Evolutionary conservation across 768 basidiomycete species (phyloP).

Genomic region (Boletus sensibilis): DNA sequence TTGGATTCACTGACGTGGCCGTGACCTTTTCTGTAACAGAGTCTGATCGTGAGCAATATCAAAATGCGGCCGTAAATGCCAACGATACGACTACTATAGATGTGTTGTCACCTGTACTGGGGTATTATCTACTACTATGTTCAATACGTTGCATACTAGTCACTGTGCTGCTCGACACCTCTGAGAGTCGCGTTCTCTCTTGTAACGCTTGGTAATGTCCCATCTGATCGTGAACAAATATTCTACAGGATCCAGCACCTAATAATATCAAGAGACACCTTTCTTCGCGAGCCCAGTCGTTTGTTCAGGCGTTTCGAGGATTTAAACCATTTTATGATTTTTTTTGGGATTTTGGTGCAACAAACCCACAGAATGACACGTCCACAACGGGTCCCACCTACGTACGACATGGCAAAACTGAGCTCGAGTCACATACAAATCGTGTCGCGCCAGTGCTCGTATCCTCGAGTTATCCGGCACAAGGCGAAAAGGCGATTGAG

Average conservation of each 20-base stretch:
- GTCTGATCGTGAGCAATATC: constrained; percentile 71
- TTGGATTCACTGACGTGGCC: constrained; percentile 7
- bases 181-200: no score
- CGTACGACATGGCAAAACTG: not conserved
- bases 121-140: not conserved
- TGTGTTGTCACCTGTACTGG: not conserved
- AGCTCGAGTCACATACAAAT: not conserved
- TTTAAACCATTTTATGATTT: not conserved
- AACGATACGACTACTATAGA: not conserved
- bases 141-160: not conserved
- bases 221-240: not conserved
- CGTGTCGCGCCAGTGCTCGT: not conserved
- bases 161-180: not conserved
- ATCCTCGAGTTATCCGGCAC: not conserved
- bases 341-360: not conserved
- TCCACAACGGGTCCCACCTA: not conserved
- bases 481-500: not conserved
- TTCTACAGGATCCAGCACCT: not conserved
- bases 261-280: no score
- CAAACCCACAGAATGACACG: not conserved
- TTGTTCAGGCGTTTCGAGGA: not conserved
- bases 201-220: not conserved
- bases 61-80: constrained; percentile 49
- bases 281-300: not conserved
- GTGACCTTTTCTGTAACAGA: constrained; percentile 39